Conservation (phyloP, 2,329 filamentous ascomycete genomes). For the Aspergillus transmontanensis region DNA sequence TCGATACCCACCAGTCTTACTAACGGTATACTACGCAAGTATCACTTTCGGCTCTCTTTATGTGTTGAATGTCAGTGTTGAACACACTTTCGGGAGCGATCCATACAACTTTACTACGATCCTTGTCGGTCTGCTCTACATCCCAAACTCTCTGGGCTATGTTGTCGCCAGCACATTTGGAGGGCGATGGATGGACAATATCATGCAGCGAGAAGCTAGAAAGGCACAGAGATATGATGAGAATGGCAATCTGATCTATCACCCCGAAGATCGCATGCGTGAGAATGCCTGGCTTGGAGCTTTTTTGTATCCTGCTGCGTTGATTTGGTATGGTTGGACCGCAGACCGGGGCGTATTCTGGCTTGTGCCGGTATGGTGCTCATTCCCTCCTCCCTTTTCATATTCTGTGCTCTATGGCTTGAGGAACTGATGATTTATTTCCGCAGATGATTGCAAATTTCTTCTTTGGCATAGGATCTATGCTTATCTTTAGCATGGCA, state of each 20-base stretch:
- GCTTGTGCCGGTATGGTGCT: constrained; percentile 54
- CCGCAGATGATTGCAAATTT: constrained; percentile 63
- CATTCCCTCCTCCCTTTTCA: neutral
- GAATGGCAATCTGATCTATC: constrained; percentile 65
- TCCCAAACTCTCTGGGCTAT: constrained; percentile 76
- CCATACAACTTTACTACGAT: constrained; percentile 72
- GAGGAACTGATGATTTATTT: constrained; percentile 5
- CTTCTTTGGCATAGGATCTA: constrained; percentile 74
- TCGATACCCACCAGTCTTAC: constrained; percentile 70
- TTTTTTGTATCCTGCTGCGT: constrained; percentile 67
- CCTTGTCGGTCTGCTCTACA: constrained; percentile 73
- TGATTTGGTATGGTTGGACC: constrained; percentile 80
- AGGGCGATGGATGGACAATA: constrained; percentile 76
- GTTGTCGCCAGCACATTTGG: constrained; percentile 68
- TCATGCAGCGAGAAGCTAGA: constrained; percentile 77
- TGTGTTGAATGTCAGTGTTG: constrained; percentile 75
- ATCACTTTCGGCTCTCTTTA: constrained; percentile 77
- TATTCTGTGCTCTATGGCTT: neutral
- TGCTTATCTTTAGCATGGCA: constrained; percentile 74
- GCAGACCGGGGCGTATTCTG: constrained; percentile 65
- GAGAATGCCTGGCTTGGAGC: constrained; percentile 80
- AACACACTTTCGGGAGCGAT: constrained; percentile 65
- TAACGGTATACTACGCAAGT: constrained; percentile 73
- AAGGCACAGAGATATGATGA: constrained; percentile 69
- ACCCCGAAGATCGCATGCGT: constrained; percentile 79